phyloP scores from a whole-genome alignment of 805 yeast species.

The Yamadazyma akitaensis region DNA sequence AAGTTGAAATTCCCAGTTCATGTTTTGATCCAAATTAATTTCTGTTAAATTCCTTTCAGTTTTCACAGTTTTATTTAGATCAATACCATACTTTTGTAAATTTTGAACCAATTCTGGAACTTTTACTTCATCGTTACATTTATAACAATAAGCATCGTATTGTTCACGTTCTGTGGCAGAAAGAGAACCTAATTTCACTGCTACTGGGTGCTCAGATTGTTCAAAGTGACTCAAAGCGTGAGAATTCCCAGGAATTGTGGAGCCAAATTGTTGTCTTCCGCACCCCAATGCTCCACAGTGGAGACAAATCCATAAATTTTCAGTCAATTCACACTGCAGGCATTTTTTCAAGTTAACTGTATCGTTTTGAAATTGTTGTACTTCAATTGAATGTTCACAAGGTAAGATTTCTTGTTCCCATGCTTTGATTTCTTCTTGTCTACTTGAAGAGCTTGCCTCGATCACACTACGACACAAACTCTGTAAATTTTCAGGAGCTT shows the following conservation, averaged over 20 bases:
- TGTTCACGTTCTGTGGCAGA: slow-evolving; percentile 55
- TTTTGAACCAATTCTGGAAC: slow-evolving; percentile 55
- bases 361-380: slow-evolving; percentile 35
- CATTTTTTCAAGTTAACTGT: slow-evolving; percentile 45
- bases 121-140: slow-evolving; percentile 83
- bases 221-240: slow-evolving; percentile 81
- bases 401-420: slow-evolving; percentile 89
- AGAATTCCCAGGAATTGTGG: slow-evolving; percentile 80
- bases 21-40: slow-evolving; percentile 85
- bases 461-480: slow-evolving; percentile 44
- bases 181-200: slow-evolving; percentile 87
- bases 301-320: slow-evolving; percentile 90
- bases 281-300: slow-evolving; percentile 91
- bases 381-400: slow-evolving; percentile 69
- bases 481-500: slow-evolving; percentile 21
- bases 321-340: slow-evolving; percentile 56
- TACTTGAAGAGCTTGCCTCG: slow-evolving; percentile 55
- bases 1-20: slow-evolving; percentile 90
- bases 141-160: slow-evolving; percentile 86
- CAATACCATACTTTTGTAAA: slow-evolving; percentile 64
- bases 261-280: slow-evolving; percentile 93
- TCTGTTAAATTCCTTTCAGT: slow-evolving; percentile 89
- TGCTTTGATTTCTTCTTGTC: slow-evolving; percentile 69
- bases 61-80: slow-evolving; percentile 50
- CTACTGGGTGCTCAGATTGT: slow-evolving; percentile 63